Base-by-base conservation (phyloP, 805 yeast genomes). In the Nakazawaea wyomingensis region DNA sequence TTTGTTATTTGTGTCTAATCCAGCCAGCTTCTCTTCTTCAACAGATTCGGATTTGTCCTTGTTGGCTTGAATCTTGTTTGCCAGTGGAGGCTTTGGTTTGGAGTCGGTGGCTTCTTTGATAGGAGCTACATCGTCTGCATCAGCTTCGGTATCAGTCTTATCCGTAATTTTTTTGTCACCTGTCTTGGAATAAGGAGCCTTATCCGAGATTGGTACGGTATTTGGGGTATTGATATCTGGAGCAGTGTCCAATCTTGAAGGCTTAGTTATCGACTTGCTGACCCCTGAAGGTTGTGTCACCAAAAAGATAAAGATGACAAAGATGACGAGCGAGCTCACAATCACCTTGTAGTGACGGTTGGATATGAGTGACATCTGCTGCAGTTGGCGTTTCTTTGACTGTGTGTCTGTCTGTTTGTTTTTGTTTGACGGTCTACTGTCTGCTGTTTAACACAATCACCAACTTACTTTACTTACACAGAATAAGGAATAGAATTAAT, bases 261-360 rank as follows among this genome's bases (percentile, higher is more conserved):
- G 43, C 44, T 57, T 59, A 2, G 60, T 67, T 13, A 66, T 45
- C 4, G 67, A 55, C 34, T 54, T 48, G 9, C 61, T 54, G 37
- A 69, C 57, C 24, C 66, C 55, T 39, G 59, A 52, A 35, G 72
- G 68, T 1, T 80, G 66, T 3, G 74, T 58, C 40, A 71, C 68
- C 41, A 80, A 63, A 50, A 79, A 68, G 30, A 72, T 61, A 18
- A 78, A 64, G 41, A 81, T 57, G 52, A 71, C 66, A 39, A 80
- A 59, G 24, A 78, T 59, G 19, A 74, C 74, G 34, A 78, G 51
- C 2, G 80, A 73, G 10, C 75, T 75, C 10, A 77, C 56, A 13
- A 75, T 50, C 47, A 75, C 69, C 47, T 85, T 77, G 51, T 72
- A 62, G 58, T 75, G 76, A 54, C 78, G 66, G 45, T 68, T 61